phyloP scores from a whole-genome alignment of 1,284 basidiomycete species.

The Puccinia triticina region DNA sequence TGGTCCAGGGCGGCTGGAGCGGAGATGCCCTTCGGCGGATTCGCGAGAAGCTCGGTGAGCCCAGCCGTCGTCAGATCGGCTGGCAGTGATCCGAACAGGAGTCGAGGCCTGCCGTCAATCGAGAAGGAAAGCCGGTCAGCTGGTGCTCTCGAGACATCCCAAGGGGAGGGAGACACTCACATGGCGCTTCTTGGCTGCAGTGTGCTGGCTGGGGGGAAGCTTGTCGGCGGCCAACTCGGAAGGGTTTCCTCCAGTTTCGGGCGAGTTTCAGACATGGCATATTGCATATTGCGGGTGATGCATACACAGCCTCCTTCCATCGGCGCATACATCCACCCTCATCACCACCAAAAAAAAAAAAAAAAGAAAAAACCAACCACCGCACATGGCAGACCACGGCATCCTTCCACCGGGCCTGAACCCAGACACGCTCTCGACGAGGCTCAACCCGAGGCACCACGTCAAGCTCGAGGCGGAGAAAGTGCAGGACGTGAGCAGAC shows the following conservation, averaged over 20 bases:
- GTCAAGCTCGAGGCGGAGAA: constrained; percentile 43
- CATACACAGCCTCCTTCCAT: too few relatives aligned
- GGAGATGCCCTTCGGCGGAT: constrained; percentile 67
- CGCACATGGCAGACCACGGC: constrained; percentile 45
- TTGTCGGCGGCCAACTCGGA: too few relatives aligned
- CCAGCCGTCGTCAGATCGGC: constrained; percentile 70
- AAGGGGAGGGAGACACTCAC: too few relatives aligned
- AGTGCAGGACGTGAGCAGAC: constrained; percentile 45
- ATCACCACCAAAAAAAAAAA: neutral
- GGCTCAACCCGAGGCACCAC: constrained; percentile 32
- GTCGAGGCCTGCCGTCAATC: constrained; percentile 70
- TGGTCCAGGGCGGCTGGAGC: constrained; percentile 56
- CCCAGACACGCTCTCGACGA: constrained; percentile 33
- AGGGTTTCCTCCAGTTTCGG: too few relatives aligned
- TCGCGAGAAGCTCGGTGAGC: constrained; percentile 63
- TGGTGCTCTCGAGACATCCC: too few relatives aligned
- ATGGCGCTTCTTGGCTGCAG: too few relatives aligned
- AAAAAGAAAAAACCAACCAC: neutral
- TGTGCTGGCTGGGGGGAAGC: too few relatives aligned
- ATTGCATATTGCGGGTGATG: too few relatives aligned
- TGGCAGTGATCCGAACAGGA: constrained; percentile 88
- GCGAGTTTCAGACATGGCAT: too few relatives aligned
- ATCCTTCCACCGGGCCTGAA: constrained; percentile 32
- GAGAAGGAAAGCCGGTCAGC: neutral
- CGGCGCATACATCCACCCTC: too few relatives aligned